Evolutionary conservation across 768 basidiomycete species (phyloP).

Genomic region (Ephemerocybe angulata): DNA sequence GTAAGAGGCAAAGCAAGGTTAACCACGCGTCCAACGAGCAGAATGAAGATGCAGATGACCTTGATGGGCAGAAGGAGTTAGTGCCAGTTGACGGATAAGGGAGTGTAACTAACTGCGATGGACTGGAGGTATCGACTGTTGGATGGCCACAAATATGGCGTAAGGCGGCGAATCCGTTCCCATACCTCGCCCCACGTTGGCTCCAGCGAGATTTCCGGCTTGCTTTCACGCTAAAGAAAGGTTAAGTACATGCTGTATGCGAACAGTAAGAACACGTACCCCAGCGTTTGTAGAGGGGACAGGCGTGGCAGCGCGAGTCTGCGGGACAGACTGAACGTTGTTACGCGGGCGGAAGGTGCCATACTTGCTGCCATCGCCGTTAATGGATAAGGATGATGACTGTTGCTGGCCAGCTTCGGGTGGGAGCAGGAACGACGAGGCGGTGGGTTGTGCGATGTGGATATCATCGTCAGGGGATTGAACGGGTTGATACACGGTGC

Average conservation of each 20-base stretch:
- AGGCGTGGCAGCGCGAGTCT: slow-evolving; percentile 51
- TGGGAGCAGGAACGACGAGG: slow-evolving; percentile 54
- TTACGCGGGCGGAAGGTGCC: slow-evolving; percentile 67
- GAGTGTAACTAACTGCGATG: slow-evolving; percentile 49
- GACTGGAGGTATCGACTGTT: slow-evolving; percentile 63
- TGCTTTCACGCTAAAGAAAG: slow-evolving; percentile 31
- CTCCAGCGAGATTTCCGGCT: slow-evolving; percentile 55
- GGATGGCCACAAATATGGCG: slow-evolving; percentile 84
- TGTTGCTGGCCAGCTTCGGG: slow-evolving; percentile 40
- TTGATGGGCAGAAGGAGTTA: slow-evolving; percentile 22
- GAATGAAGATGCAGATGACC: slow-evolving; percentile 64
- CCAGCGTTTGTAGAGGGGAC: slow-evolving; percentile 39
- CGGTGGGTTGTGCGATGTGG: slow-evolving; percentile 38
- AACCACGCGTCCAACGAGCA: slow-evolving; percentile 73
- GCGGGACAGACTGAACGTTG: slow-evolving; percentile 50
- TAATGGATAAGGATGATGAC: slow-evolving; percentile 49
- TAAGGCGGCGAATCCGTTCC: slow-evolving; percentile 58
- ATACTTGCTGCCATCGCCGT: slow-evolving; percentile 55
- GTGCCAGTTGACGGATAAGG: not conserved
- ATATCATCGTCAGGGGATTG: slow-evolving; percentile 34
- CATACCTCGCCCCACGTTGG: slow-evolving; percentile 71
- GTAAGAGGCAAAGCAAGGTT: slow-evolving; percentile 69
- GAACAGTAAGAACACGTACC: slow-evolving; percentile 23
- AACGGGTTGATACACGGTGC: slow-evolving; percentile 57
- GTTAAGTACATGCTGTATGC: slow-evolving; percentile 1